Conservation (phyloP, 192 early-diverging fungal species). For the Paraglomus occultum region DNA sequence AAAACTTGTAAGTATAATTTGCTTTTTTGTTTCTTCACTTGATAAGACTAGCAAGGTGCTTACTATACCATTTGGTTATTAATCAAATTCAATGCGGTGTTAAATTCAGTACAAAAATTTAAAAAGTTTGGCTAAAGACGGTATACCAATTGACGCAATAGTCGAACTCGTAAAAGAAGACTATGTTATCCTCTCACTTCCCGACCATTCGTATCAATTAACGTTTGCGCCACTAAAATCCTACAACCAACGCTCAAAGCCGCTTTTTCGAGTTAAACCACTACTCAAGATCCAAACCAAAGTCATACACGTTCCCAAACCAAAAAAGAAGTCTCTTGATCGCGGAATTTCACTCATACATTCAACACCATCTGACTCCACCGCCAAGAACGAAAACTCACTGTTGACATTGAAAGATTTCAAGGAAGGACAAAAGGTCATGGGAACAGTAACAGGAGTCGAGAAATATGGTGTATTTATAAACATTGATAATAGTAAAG, state of each 20-base stretch:
- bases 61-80: conserved; percentile 8
- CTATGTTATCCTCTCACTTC: conserved; percentile 70
- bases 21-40: too few species aligned
- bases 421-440: conserved; percentile 69
- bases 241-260: conserved; percentile 59
- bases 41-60: too few species aligned
- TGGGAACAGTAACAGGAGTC: conserved; percentile 72
- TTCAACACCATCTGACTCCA: not conserved
- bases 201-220: conserved; percentile 49
- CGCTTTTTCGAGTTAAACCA: conserved; percentile 60
- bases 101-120: conserved; percentile 26
- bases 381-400: conserved; percentile 15
- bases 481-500: conserved; percentile 67
- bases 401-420: conserved; percentile 54
- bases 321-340: conserved; percentile 32
- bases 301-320: conserved; percentile 42
- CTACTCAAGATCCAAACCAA: conserved; percentile 53
- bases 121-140: conserved; percentile 37
- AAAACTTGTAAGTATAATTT: not conserved
- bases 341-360: conserved; percentile 33
- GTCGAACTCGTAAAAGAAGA: conserved; percentile 79
- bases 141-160: conserved; percentile 49
- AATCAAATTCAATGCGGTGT: conserved; percentile 13
- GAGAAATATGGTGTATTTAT: conserved; percentile 81
- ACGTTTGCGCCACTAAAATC: conserved; percentile 58